Base-by-base conservation (phyloP, 2,329 filamentous ascomycete genomes). In the Talaromyces pinophilus region DNA sequence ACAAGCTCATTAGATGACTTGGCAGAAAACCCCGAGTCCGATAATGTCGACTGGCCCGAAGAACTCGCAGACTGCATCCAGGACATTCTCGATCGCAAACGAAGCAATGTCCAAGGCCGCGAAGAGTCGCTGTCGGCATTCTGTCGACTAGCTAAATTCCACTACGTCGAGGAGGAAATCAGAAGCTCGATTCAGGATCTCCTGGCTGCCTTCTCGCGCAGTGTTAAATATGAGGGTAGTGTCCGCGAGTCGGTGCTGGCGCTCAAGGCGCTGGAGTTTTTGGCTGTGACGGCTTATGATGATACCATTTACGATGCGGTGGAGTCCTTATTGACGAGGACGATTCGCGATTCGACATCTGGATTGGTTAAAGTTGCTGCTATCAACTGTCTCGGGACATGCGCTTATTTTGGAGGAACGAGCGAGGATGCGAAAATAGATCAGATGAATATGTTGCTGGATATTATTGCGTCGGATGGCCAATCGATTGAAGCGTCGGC, bases 391-490 rank as follows among this genome's bases (percentile, higher is more conserved):
- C 85, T 96, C 63, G 86, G 87, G 42, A 84, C 90, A n/a, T 87
- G 87, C 28, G 87, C 90, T 1, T 87, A 92, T 71, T 94, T 92
- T 71, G 91, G 90, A 17, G 92, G 92, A 1, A 91, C 90, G 0
- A 85, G 86, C 5, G 84, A 87, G 35, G 87, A 89, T 38, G 89
- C 88, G 22, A 87, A 88, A 0, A 82, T 90, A 48, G 89, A 93
- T 40, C 82, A 91, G 57, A 90, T 96, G 83, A 87, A 89, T 2
- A 92, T 90, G 69, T 81, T 94, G 33, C 80, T 94, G 11, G 90
- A 93, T 67, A 92, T 96, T 60, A 82, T 93, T 19, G 88, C 92
- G 67, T 92, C 89, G 7, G 92, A 97, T 70, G 93, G 93, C 2
- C 84, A 90, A 46, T 87, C 84, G 1, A 83, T 94, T 50, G 87